phyloP scores from a whole-genome alignment of 2,329 filamentous ascomycete species.

The Tothia fuscella region DNA sequence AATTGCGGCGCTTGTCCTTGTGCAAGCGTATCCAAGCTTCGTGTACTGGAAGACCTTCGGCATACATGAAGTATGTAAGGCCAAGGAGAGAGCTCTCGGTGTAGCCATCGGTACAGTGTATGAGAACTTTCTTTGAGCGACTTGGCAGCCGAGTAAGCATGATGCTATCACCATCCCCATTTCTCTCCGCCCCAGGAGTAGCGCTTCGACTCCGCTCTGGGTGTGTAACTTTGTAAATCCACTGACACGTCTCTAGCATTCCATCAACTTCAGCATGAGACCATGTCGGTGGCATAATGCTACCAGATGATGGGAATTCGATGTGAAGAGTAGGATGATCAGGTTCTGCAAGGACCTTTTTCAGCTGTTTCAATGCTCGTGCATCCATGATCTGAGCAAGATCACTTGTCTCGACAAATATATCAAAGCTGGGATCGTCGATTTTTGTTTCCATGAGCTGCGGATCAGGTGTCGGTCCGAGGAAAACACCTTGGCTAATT shows the following conservation, averaged over 20 bases:
- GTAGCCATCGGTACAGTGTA: slow-evolving; percentile 93
- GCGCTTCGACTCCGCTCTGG: slow-evolving; percentile 24
- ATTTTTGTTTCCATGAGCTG: slow-evolving; percentile 23
- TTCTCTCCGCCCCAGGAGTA: slow-evolving; percentile 28
- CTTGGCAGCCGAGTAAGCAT: slow-evolving; percentile 31
- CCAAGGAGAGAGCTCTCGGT: slow-evolving; percentile 85
- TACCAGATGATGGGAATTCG: slow-evolving; percentile 91
- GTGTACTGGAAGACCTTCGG: slow-evolving; percentile 66
- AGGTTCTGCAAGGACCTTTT: slow-evolving; percentile 22
- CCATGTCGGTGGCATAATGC: slow-evolving; percentile 73
- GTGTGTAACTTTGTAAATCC: slow-evolving; percentile 77
- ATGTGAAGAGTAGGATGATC: slow-evolving; percentile 43
- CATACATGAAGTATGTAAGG: slow-evolving; percentile 88
- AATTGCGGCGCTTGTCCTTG: slow-evolving; percentile 69
- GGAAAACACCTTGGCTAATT: slow-evolving; percentile 79
- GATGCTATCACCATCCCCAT: slow-evolving; percentile 43
- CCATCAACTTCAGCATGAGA: slow-evolving; percentile 73
- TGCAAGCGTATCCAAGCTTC: slow-evolving; percentile 84
- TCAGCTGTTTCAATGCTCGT: slow-evolving; percentile 47
- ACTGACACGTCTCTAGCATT: slow-evolving; percentile 75
- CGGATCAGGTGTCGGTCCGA: slow-evolving; percentile 74
- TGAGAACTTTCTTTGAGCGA: slow-evolving; percentile 57
- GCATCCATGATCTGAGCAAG: slow-evolving; percentile 64
- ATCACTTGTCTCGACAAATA: slow-evolving; percentile 83
- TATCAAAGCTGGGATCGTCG: slow-evolving; percentile 57